phyloP scores from a whole-genome alignment of 106 monocot genomes.

The Dendrobium chrysotoxum region DNA sequence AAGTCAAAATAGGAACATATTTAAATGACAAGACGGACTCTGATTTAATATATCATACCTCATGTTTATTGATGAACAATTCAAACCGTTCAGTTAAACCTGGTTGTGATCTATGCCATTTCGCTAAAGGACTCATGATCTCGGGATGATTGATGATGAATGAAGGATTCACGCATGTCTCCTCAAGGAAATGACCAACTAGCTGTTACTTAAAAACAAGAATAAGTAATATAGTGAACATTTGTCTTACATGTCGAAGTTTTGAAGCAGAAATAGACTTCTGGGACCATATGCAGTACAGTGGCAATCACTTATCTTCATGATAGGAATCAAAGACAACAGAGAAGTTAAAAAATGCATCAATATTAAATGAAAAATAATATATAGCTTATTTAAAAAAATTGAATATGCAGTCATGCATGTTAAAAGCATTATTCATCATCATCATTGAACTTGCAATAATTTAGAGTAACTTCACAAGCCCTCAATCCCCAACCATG shows the following conservation, averaged over 20 bases:
- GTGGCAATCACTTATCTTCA: background rate
- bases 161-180: constrained; percentile 75
- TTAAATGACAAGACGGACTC: background rate
- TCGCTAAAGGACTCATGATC: constrained; percentile 97
- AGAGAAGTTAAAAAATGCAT: background rate
- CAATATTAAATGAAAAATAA: background rate
- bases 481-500: too few relatives aligned
- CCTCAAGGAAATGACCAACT: constrained; percentile 96
- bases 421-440: background rate
- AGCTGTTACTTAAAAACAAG: constrained; percentile 35
- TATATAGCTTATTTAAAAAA: background rate
- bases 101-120: constrained; percentile 72
- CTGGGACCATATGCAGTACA: background rate
- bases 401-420: background rate
- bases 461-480: background rate
- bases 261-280: too few relatives aligned
- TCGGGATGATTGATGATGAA: constrained; percentile 92
- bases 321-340: background rate
- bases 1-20: constrained; percentile 7
- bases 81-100: constrained; percentile 91
- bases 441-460: background rate
- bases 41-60: constrained; percentile 33
- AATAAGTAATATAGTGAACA: background rate
- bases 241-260: background rate
- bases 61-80: constrained; percentile 90